Conservation (phyloP, 805 yeast species). For the Candida adriatica region DNA sequence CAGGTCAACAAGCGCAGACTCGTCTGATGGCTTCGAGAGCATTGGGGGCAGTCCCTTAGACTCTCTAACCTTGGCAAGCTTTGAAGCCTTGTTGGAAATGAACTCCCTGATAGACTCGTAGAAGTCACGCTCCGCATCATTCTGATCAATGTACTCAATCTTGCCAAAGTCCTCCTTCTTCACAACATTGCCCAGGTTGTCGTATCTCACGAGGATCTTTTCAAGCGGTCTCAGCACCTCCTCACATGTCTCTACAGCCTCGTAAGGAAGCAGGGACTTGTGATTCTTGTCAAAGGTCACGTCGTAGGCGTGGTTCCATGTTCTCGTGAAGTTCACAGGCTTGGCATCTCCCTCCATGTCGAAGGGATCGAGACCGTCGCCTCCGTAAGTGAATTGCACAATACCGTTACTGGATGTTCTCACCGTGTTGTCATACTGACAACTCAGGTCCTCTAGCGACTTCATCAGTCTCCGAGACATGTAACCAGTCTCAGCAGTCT, state of each 20-base stretch:
- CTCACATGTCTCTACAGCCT: constrained; percentile 51
- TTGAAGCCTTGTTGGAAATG: constrained; percentile 47
- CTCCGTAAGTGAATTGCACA: constrained; percentile 97
- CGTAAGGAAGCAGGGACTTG: constrained; percentile 59
- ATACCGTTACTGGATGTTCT: constrained; percentile 94
- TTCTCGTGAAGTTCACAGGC: constrained; percentile 89
- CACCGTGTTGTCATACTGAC: constrained; percentile 90
- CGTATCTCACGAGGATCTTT: constrained; percentile 52
- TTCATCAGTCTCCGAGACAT: constrained; percentile 98
- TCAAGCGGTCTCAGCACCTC: constrained; percentile 56
- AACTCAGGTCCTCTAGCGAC: constrained; percentile 90
- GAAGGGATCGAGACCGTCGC: constrained; percentile 95
- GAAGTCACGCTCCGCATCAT: constrained; percentile 83
- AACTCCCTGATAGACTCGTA: constrained; percentile 69
- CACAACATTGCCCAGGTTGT: constrained; percentile 59
- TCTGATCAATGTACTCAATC: constrained; percentile 69
- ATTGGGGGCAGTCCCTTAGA: constrained; percentile 42
- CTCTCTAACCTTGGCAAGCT: constrained; percentile 51
- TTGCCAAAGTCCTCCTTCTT: constrained; percentile 37
- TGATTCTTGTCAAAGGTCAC: constrained; percentile 56
- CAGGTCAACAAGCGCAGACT: constrained; percentile 32
- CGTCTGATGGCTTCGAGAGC: constrained; percentile 38
- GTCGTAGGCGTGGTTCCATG: constrained; percentile 89
- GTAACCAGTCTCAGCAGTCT: constrained; percentile 98
- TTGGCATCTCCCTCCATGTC: constrained; percentile 99